These are phyloP conservation scores for Inosperma sp. DNA, from an alignment of 768 basidiomycete species.

Conservation along the genomic window DNA sequence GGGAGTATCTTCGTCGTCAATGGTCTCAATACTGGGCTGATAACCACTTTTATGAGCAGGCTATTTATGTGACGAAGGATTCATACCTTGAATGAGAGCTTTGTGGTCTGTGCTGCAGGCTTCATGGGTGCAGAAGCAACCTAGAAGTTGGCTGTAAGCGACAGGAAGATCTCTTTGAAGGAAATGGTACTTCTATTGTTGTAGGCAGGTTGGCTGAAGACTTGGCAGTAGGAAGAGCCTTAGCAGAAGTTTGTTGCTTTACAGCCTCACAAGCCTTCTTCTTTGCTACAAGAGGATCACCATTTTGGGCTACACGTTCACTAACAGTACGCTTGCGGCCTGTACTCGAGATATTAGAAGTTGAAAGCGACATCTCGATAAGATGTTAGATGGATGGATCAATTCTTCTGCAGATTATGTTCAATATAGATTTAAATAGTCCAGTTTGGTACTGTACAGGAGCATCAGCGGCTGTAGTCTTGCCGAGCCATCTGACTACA, in stretches of 20 bases:
- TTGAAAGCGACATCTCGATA: background rate
- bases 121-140: background rate
- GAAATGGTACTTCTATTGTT: no score
- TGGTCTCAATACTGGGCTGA: background rate
- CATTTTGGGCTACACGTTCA: background rate
- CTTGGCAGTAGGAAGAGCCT: background rate
- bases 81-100: background rate
- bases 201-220: no score
- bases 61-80: background rate
- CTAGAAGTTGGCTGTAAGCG: no score
- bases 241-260: background rate
- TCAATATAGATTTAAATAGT: background rate
- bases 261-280: background rate
- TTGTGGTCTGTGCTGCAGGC: background rate
- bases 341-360: background rate
- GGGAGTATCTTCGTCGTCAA: background rate
- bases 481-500: no score
- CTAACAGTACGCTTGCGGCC: background rate
- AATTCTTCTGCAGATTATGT: background rate
- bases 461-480: no score
- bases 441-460: background rate
- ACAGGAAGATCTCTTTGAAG: no score
- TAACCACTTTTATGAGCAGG: background rate
- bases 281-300: background rate
- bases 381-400: background rate